Evolutionary conservation across 805 yeast genomes (phyloP).

Genomic region (Gaillardinia entomophila): DNA sequence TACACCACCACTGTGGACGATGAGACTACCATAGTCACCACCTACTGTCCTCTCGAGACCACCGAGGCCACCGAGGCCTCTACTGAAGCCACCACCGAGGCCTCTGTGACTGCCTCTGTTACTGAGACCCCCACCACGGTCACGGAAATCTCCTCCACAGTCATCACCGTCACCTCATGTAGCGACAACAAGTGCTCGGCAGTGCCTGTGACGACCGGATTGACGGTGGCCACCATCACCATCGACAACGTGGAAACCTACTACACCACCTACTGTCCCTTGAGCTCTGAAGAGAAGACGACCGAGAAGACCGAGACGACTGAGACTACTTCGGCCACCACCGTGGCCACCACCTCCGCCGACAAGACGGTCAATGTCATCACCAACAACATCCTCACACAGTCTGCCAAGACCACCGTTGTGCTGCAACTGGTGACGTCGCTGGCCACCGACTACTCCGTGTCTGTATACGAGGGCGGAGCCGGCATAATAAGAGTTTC

Average conservation of each 20-base stretch:
- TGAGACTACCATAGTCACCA: slow-evolving; percentile 7
- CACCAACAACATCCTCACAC: slow-evolving; percentile 34
- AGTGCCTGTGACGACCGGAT: slow-evolving; percentile 11
- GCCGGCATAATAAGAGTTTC: slow-evolving; percentile 17
- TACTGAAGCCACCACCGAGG: not conserved
- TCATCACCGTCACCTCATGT: slow-evolving; percentile 10
- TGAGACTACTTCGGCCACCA: slow-evolving; percentile 6
- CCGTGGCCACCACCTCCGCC: slow-evolving; percentile 6
- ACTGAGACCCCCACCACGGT: not conserved
- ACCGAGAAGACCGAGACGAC: slow-evolving; percentile 3
- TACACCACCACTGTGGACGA: slow-evolving; percentile 6
- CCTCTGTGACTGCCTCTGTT: not conserved
- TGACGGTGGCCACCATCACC: slow-evolving; percentile 6
- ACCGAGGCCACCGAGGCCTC: slow-evolving; percentile 1
- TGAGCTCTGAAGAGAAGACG: slow-evolving; percentile 3
- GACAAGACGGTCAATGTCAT: slow-evolving; percentile 32
- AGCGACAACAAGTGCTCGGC: slow-evolving; percentile 7
- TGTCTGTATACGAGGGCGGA: slow-evolving; percentile 24
- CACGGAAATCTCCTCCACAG: slow-evolving; percentile 3
- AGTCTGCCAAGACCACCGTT: slow-evolving; percentile 15
- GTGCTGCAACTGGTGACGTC: not conserved
- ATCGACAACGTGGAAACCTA: slow-evolving; percentile 8
- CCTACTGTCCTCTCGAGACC: slow-evolving; percentile 7
- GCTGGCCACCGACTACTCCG: not conserved
- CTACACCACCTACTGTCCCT: slow-evolving; percentile 19